These are phyloP conservation scores for Populus davidiana DNA, from an alignment of 345 rosid species.

Conservation along the genomic window DNA sequence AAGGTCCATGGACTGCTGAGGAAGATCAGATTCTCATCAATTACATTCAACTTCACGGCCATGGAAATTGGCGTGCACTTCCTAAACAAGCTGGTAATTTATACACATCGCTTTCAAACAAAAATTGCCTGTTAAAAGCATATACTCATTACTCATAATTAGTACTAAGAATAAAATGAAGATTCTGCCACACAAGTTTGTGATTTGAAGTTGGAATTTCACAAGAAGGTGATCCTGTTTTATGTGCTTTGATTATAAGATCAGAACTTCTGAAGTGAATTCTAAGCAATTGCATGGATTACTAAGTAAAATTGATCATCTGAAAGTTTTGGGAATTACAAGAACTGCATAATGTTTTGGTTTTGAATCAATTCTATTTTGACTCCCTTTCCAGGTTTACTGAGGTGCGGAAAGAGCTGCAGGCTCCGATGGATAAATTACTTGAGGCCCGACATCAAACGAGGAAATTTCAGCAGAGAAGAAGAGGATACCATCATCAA, in stretches of 20 bases:
- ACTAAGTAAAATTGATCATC: neutral
- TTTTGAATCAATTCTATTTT: neutral
- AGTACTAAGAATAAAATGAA: neutral
- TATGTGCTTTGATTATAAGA: neutral
- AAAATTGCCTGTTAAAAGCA: neutral
- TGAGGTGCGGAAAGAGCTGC: slow-evolving; percentile 86
- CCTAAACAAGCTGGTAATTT: slow-evolving; percentile 65
- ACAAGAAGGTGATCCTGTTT: too few relatives aligned
- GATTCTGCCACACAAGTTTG: neutral
- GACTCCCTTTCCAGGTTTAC: slow-evolving; percentile 40
- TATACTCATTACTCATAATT: neutral
- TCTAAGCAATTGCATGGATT: neutral
- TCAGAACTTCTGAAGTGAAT: neutral
- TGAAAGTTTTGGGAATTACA: neutral
- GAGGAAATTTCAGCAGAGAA: slow-evolving; percentile 69
- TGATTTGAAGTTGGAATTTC: neutral
- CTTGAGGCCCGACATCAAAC: slow-evolving; percentile 72
- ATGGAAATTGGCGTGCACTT: slow-evolving; percentile 73
- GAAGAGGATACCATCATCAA: slow-evolving; percentile 70
- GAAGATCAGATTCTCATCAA: slow-evolving; percentile 56
- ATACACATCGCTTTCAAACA: neutral
- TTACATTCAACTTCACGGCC: slow-evolving; percentile 54
- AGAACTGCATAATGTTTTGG: neutral
- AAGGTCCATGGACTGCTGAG: slow-evolving; percentile 73
- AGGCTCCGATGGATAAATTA: slow-evolving; percentile 80